These are phyloP conservation scores for Dispira parvispora DNA, from an alignment of 192 early-diverging fungal genomes.

Conservation along the genomic window DNA sequence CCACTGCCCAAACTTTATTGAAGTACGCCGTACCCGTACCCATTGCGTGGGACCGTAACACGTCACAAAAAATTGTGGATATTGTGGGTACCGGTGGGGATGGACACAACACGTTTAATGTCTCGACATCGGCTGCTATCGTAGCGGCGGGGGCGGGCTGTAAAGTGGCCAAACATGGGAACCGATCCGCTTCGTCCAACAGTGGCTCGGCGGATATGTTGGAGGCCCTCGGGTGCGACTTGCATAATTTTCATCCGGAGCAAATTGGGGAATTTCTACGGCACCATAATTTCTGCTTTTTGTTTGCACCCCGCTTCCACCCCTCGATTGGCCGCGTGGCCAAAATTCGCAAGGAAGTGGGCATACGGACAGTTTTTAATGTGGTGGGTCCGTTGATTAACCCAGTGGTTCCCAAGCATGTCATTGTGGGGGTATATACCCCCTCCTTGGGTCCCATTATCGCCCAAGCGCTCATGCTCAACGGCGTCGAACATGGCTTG, in stretches of 20 bases:
- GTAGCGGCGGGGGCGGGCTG: constrained; percentile 84
- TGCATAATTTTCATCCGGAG: constrained; percentile 43
- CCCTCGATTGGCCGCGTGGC: constrained; percentile 75
- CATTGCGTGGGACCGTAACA: constrained; percentile 26
- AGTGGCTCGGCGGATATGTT: constrained; percentile 90
- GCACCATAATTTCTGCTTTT: constrained; percentile 62
- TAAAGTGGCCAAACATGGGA: constrained; percentile 89
- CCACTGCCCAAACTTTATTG: constrained; percentile 57
- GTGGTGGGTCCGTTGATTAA: constrained; percentile 83
- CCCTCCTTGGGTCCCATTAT: constrained; percentile 57
- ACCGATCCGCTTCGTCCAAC: constrained; percentile 74
- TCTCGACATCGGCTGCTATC: constrained; percentile 79
- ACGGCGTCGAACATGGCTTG: constrained; percentile 64
- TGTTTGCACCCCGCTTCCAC: constrained; percentile 85
- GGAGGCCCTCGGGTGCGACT: constrained; percentile 63
- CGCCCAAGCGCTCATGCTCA: constrained; percentile 63
- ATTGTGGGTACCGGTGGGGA: constrained; percentile 99
- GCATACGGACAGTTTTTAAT: constrained; percentile 89
- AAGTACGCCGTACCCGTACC: constrained; percentile 40
- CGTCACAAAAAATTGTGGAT: constrained; percentile 45
- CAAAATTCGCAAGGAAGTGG: constrained; percentile 63
- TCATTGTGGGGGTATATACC: constrained; percentile 86
- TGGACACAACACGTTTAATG: constrained; percentile 94
- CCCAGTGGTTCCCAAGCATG: constrained; percentile 62
- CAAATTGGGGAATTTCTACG: constrained; percentile 47